These are phyloP conservation scores for Alternaria sp. DNA, from an alignment of 2,329 filamentous ascomycete genomes.

Conservation along the genomic window DNA sequence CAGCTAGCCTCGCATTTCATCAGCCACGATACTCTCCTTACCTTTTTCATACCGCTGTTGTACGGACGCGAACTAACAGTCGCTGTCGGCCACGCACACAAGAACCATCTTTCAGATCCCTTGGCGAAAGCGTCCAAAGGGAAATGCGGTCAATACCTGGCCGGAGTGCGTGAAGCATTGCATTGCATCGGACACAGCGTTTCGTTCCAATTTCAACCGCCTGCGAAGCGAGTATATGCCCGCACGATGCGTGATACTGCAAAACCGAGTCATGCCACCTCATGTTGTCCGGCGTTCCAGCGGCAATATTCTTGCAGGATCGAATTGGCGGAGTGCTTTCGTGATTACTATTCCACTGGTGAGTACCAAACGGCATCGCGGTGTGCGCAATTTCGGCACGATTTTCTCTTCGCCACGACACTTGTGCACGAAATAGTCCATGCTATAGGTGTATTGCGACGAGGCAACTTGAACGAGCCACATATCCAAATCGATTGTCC, in stretches of 20 bases:
- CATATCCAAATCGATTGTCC: conserved; percentile 36
- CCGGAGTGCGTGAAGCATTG: conserved; percentile 33
- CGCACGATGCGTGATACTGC: conserved; percentile 24
- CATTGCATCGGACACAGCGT: conserved; percentile 39
- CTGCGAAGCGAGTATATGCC: conserved; percentile 32
- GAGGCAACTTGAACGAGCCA: conserved; percentile 41
- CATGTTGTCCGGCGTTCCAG: conserved; percentile 29
- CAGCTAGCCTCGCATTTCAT: conserved; percentile 47
- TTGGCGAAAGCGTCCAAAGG: conserved; percentile 17
- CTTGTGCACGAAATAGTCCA: conserved; percentile 49
- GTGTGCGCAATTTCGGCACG: conserved; percentile 45
- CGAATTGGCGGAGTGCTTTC: conserved; percentile 33
- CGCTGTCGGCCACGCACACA: conserved; percentile 9
- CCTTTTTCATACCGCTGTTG: conserved; percentile 43
- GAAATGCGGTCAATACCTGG: conserved; percentile 22
- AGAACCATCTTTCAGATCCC: conserved; percentile 36
- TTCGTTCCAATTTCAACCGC: conserved; percentile 27
- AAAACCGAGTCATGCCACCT: conserved; percentile 13
- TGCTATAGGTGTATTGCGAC: conserved; percentile 45
- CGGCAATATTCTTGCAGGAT: conserved; percentile 26
- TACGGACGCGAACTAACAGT: conserved; percentile 32
- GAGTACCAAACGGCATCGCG: conserved; percentile 33
- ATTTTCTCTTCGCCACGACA: conserved; percentile 44
- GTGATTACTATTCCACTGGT: conserved; percentile 27
- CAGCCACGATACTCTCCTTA: conserved; percentile 36